Evolutionary conservation across 768 basidiomycete species (phyloP), one percentile per base, ranked within the genome.

Genomic region (Xanthoconium stramineum): DNA sequence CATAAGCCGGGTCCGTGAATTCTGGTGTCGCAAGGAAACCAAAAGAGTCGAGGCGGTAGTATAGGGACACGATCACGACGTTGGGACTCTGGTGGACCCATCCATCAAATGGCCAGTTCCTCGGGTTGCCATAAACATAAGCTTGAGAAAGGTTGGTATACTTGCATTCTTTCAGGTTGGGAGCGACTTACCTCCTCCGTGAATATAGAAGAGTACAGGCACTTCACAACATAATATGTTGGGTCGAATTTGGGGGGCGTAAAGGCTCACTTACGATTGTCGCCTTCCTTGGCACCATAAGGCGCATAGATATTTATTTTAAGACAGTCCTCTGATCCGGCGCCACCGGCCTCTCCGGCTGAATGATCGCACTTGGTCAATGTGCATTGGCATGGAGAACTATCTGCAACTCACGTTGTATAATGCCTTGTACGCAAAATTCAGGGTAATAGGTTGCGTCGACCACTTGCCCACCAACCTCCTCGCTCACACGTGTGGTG

Each of bases 271-370:
- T 61, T 56, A 84, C 83, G 61, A 33, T 81, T 77, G 57, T 78
- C 79, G 1, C 77, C 73, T 28, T 67, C 61, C 35, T 75, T 79
- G 4, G 78, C 76, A 8, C 76, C 75, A 7, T 73, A 69, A 3
- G 85, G 85, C 11, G 81, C 69, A 54, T 86, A 86, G 13, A 88
- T 75, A 64, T 87, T 84, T n/a, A 86, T 71, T 47, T 86, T 85
- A 35, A 87, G 67, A 59, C 84, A 87, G 58, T 86, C 84, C 69
- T 87, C 85, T 42, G 79, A 80, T 12, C 86, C 85, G 13, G 83
- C 82, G 30, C 85, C 84, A 47, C 33, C 33, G 11, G 33, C 33
- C 6, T 33, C 33, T 11, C 33, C 33, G 33, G 33, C 33, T 33
- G 33, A 11, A 33, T 6, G 33, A 33, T n/a, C 33, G 33, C 33